Percentiles rank a stretch among this genome's conserved stretches.
Evolutionary conservation across 75 land plant species (phyloP).

Genomic region (Sequoiadendron giganteum): DNA sequence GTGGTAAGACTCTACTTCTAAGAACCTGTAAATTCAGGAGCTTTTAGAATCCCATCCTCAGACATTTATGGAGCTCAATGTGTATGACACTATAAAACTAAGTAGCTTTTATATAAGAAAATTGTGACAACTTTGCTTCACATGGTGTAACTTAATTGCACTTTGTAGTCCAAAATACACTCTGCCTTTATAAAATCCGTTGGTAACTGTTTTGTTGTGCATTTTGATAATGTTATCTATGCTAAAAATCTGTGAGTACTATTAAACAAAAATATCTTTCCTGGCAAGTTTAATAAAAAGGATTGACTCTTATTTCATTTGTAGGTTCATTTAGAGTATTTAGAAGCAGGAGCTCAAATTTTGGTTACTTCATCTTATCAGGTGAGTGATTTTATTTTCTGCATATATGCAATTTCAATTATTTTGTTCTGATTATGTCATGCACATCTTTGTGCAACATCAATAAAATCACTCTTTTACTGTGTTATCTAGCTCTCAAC

Average conservation of each 20-base stretch:
- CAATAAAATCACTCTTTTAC: not conserved
- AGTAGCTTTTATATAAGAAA: not conserved
- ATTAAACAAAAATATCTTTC: not conserved
- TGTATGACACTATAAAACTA: not conserved
- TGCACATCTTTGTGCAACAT: conserved; percentile 1
- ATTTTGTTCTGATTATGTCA: not conserved
- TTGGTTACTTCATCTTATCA: conserved; percentile 89
- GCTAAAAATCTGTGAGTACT: not conserved
- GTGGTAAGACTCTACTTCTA: not conserved
- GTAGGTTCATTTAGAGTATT: conserved; percentile 89
- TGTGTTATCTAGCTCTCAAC: not conserved
- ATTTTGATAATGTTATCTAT: conserved; percentile 4
- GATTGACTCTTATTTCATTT: not conserved
- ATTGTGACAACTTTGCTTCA: not conserved
- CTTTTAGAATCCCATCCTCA: not conserved
- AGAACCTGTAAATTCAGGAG: not conserved
- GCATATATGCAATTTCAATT: not conserved
- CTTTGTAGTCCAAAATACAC: not conserved
- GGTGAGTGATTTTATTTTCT: conserved; percentile 28
- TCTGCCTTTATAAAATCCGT: not conserved
- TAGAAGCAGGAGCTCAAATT: conserved; percentile 90
- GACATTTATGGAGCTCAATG: not conserved
- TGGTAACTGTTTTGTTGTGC: not conserved
- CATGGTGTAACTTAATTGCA: not conserved
- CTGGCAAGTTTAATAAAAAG: not conserved